Evolutionary conservation across 129 eudicot species (phyloP).

Genomic region (Escallonia herrerae): DNA sequence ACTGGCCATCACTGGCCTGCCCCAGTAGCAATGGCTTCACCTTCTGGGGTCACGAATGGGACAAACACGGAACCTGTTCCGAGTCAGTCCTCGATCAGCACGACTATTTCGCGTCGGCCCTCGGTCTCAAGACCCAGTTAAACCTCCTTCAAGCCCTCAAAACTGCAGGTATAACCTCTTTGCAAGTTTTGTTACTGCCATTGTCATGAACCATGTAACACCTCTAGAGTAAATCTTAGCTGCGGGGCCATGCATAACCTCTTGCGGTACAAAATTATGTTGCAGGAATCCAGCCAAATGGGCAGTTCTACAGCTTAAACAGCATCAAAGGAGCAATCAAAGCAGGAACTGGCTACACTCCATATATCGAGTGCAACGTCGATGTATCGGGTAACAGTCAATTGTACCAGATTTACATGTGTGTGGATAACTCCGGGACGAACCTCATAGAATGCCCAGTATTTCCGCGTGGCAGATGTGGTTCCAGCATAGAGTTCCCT

Average conservation of each 20-base stretch:
- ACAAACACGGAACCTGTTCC: slow-evolving; percentile 81
- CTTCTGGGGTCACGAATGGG: slow-evolving; percentile 93
- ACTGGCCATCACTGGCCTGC: slow-evolving; percentile 80
- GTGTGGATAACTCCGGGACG: slow-evolving; percentile 54
- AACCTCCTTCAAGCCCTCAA: slow-evolving; percentile 53
- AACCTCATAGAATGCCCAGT: slow-evolving; percentile 66
- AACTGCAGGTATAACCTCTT: slow-evolving; percentile 34
- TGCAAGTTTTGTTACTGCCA: not conserved
- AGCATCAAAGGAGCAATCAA: slow-evolving; percentile 48
- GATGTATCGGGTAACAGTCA: slow-evolving; percentile 59
- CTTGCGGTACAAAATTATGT: not conserved
- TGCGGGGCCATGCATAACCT: too few species aligned
- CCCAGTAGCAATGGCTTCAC: slow-evolving; percentile 52
- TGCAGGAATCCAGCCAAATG: slow-evolving; percentile 59
- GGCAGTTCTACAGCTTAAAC: slow-evolving; percentile 30
- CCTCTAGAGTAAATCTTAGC: too few species aligned
- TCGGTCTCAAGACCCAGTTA: slow-evolving; percentile 38
- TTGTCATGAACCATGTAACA: not conserved
- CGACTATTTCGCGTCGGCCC: slow-evolving; percentile 53
- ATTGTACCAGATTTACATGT: slow-evolving; percentile 64
- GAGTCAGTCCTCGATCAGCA: slow-evolving; percentile 59
- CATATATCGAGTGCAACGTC: slow-evolving; percentile 67
- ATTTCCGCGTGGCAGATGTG: slow-evolving; percentile 63
- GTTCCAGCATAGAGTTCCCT: slow-evolving; percentile 46
- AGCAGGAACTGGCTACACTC: slow-evolving; percentile 46